Evolutionary conservation across 805 yeast genomes (phyloP), one percentile per base, ranked within the genome.

Genomic region (Candida corydali): DNA sequence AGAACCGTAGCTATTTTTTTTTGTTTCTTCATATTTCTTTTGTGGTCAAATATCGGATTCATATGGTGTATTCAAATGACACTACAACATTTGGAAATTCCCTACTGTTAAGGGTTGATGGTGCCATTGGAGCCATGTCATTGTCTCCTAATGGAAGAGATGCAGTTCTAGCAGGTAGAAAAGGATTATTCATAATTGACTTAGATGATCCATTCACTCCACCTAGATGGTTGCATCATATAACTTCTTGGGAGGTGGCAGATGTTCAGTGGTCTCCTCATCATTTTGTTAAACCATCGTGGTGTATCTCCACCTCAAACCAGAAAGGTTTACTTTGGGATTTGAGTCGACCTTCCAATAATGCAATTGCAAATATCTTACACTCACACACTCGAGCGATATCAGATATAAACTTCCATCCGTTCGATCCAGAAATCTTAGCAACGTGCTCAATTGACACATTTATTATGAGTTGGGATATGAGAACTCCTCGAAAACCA

Each of bases 241-340:
- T 80, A 24, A 91, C 97, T 0, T 80, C 95, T 0, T 93, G 98
- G 98, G 98, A 93, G 57, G 98, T 93, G 3, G 96, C 98, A 0
- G 97, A 91, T 56, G 97, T 91, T 1, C 98, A 93, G 58, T 93
- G 98, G 98, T 86, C 94, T 2, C 96, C 97, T 0, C 97, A 93
- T 54, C 63, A 60, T 39, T 69, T 74, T 5, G 72, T 80, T 2
- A 86, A 85, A 46, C 91, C 95, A 1, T 70, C 82, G 5, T 89
- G 97, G 95, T 86, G 93, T 29, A 82, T 91, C 1, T 86, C 96
- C 0, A 87, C 98, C 0, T 83, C 95, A 1, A 93, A 91, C 57
- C 98, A 91, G 54, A 91, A 91, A 62, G 98, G 96, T 1, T 69
- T 93, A 52, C 77, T 93, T 4, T 93, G 98, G 98, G 91, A 93